Base-by-base conservation (phyloP, 768 basidiomycete genomes). In the Obba rivulosa region DNA sequence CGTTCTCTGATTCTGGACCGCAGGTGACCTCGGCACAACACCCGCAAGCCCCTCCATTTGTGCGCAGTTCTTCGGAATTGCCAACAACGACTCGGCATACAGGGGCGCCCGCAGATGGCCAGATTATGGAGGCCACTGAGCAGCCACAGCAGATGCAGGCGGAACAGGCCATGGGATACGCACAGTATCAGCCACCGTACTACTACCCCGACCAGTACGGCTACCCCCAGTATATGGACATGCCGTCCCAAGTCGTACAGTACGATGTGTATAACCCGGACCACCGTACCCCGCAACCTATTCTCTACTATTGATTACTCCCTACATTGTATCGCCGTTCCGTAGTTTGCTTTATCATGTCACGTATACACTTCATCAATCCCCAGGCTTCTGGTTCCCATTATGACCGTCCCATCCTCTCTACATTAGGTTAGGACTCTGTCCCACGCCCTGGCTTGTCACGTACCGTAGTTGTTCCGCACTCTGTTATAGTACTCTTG, bases 171-270 rank as follows among this genome's bases (percentile, higher is more conserved):
- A 75, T 81, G 69, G 66, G 66, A 41, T 86, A 85, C 47, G 59
- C 76, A 20, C 62, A 74, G n/a, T 85, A 86, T 43, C 77, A 76
- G 34, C 74, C 78, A 57, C 74, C 72, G 35, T 86, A 86, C 69
- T 88, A 85, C 64, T 85, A 83, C 63, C 81, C 83, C 20, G 82
- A 84, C 43, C 73, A 76, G 51, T 87, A 87, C 44, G 72, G 69
- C 57, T 87, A 87, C 63, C 69, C 77, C 50, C 76, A 72, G 37
- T 86, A 85, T 68, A 68, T 84, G 71, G 85, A 85, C 64, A 74
- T 80, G 76, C 73, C 81, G 24, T 80, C 80, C 38, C 82, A 81
- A 55, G 65, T 70, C 53, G 75, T 78, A 62, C 78, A 77, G 57
- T 87, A 85, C 66, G 84, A 85, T 55, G 72, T 78, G 75, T 85